Evolutionary conservation across 1,139 yeast genomes (phyloP).

Genomic region (Suhomyces kunorum): DNA sequence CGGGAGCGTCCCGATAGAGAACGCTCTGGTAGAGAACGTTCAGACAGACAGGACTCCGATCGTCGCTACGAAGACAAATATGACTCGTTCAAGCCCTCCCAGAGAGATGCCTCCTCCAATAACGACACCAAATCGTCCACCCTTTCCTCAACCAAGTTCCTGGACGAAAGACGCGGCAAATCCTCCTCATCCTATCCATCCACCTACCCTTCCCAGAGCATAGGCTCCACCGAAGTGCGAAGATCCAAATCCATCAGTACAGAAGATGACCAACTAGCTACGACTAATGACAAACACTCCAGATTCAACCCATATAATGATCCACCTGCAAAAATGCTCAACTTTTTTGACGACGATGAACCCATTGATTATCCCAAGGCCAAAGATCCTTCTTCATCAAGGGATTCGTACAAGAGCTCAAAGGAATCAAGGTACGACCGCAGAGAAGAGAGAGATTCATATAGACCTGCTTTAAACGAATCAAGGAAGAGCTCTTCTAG

Average conservation of each 20-base stretch:
- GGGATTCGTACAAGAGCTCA: not conserved
- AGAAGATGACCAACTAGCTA: not conserved
- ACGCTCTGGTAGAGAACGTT: not conserved
- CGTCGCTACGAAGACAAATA: slow-evolving; percentile 4
- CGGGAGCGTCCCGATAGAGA: not conserved
- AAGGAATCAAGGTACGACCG: slow-evolving; percentile 1
- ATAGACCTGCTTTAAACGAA: not conserved
- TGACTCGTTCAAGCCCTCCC: slow-evolving; percentile 8
- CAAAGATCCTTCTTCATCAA: not conserved
- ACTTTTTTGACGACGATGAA: slow-evolving; percentile 20
- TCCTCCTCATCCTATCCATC: slow-evolving; percentile 7
- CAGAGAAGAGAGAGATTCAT: not conserved
- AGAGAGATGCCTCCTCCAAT: not conserved
- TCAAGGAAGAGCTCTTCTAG: not conserved
- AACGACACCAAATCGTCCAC: slow-evolving; percentile 6
- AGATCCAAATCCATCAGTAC: slow-evolving; percentile 1
- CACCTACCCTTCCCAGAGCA: slow-evolving; percentile 3
- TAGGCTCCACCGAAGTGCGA: slow-evolving; percentile 5
- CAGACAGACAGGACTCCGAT: not conserved
- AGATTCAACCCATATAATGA: not conserved
- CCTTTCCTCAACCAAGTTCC: slow-evolving; percentile 11
- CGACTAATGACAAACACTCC: slow-evolving; percentile 8
- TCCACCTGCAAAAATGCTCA: slow-evolving; percentile 16
- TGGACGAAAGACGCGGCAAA: slow-evolving; percentile 13
- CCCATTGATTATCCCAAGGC: not conserved